These are phyloP conservation scores for Termitomyces eurrhizus DNA, from an alignment of 768 basidiomycete species.

Conservation along the genomic window DNA sequence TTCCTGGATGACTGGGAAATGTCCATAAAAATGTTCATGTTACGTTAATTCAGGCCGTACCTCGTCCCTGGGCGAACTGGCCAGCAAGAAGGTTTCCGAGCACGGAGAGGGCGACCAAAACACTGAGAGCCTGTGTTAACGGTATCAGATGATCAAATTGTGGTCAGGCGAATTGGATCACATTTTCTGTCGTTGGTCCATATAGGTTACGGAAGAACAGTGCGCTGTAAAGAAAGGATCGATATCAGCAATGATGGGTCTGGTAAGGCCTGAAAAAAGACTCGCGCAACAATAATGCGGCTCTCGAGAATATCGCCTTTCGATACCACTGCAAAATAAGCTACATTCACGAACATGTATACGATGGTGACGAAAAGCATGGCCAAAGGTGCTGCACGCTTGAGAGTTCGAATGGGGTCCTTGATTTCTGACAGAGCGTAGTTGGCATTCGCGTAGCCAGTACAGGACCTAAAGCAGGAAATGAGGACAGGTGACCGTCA, in stretches of 20 bases:
- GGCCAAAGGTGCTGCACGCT: constrained; percentile 64
- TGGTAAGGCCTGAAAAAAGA: not conserved
- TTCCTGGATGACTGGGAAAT: constrained; percentile 59
- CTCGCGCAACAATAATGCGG: constrained; percentile 65
- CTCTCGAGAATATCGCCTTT: constrained; percentile 66
- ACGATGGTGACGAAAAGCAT: constrained; percentile 54
- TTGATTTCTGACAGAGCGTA: constrained; percentile 69
- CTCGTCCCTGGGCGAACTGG: constrained; percentile 64
- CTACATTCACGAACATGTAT: constrained; percentile 65
- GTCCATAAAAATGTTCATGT: not conserved
- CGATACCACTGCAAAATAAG: constrained; percentile 72
- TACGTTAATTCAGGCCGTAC: constrained; percentile 25
- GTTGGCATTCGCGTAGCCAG: constrained; percentile 73
- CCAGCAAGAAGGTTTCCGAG: constrained; percentile 62
- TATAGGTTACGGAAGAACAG: constrained; percentile 74
- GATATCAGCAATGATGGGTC: not conserved
- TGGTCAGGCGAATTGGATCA: constrained; percentile 20
- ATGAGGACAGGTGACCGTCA: not conserved
- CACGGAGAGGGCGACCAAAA: constrained; percentile 59
- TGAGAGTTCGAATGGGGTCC: constrained; percentile 69
- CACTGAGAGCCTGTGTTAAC: constrained; percentile 47
- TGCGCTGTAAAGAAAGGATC: constrained; percentile 34
- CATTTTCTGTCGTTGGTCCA: constrained; percentile 57
- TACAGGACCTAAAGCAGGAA: constrained; percentile 50
- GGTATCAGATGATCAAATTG: not conserved